These are phyloP conservation scores for Trifolium repens DNA, from an alignment of 306 rosid genomes.

Conservation along the genomic window DNA sequence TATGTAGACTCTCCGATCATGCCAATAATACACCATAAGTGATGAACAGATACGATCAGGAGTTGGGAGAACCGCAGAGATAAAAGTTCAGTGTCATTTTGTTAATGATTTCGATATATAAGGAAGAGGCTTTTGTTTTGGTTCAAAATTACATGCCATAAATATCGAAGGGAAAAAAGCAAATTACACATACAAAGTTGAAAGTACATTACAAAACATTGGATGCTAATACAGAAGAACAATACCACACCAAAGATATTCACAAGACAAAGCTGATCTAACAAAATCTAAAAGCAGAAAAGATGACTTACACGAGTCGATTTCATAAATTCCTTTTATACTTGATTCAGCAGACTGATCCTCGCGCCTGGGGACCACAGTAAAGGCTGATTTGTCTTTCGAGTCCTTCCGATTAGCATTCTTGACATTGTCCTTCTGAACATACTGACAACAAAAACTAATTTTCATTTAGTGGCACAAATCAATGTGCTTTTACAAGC, in stretches of 20 bases:
- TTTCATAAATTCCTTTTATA: conserved; percentile 59
- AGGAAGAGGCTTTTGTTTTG: not conserved
- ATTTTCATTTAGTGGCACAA: conserved; percentile 27
- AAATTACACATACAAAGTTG: conserved; percentile 1
- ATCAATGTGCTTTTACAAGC: conserved; percentile 31
- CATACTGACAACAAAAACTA: conserved; percentile 69
- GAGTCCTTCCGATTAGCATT: conserved; percentile 54
- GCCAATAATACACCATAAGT: not conserved
- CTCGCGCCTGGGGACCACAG: conserved; percentile 62
- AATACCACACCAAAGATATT: conserved; percentile 14
- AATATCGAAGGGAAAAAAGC: conserved; percentile 2
- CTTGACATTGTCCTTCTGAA: conserved; percentile 73
- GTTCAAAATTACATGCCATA: conserved; percentile 1
- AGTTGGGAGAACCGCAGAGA: conserved; percentile 8
- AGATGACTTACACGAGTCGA: conserved; percentile 57
- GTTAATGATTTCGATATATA: conserved; percentile 1
- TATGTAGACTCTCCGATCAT: not conserved
- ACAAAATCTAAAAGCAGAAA: conserved; percentile 18
- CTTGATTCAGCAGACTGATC: conserved; percentile 63
- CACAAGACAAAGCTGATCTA: conserved; percentile 28
- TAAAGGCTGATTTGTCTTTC: conserved; percentile 66
- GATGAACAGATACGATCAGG: not conserved
- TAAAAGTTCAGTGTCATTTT: conserved; percentile 12
- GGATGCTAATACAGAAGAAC: not conserved
- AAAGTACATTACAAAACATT: conserved; percentile 22